A percentile compares a stretch with the other conserved stretches of the same genome.
phyloP scores from a whole-genome alignment of 306 rosid species.

The Neltuma alba region DNA sequence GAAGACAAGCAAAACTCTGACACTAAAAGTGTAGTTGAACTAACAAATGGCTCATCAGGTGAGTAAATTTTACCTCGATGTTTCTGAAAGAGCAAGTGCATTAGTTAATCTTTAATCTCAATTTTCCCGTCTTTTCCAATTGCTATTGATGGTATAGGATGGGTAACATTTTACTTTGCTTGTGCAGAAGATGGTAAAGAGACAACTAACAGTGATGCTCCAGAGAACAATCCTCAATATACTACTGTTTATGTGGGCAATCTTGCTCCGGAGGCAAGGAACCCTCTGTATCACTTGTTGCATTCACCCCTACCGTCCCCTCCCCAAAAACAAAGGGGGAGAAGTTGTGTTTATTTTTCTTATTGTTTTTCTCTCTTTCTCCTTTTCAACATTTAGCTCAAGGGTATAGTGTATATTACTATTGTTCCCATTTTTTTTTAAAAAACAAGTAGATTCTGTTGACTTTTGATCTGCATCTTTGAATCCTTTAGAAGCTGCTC shows the following conservation, averaged over 20 bases:
- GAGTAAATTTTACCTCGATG: conserved; percentile 28
- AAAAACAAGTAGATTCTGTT: neutral
- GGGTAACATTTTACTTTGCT: conserved; percentile 24
- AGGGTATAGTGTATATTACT: neutral
- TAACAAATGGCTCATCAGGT: conserved; percentile 93
- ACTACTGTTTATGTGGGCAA: conserved; percentile 98
- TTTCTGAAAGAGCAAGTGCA: conserved; percentile 4
- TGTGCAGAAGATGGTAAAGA: conserved; percentile 96
- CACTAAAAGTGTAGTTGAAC: conserved; percentile 82
- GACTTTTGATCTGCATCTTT: conserved; percentile 9
- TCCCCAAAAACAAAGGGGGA: neutral
- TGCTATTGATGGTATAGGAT: neutral
- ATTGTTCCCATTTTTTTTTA: neutral
- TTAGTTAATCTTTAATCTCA: neutral
- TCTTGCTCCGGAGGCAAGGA: conserved; percentile 84
- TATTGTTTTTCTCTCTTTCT: neutral
- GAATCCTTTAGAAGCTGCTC: conserved; percentile 22
- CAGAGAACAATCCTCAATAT: conserved; percentile 93
- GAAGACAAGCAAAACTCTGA: conserved; percentile 89
- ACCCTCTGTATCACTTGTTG: neutral
- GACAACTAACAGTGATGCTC: conserved; percentile 69
- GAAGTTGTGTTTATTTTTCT: neutral
- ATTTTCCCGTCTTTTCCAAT: neutral
- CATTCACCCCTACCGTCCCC: neutral
- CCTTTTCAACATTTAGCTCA: neutral